phyloP scores from a whole-genome alignment of 2,329 filamentous ascomycete genomes.

The Alternaria panax region DNA sequence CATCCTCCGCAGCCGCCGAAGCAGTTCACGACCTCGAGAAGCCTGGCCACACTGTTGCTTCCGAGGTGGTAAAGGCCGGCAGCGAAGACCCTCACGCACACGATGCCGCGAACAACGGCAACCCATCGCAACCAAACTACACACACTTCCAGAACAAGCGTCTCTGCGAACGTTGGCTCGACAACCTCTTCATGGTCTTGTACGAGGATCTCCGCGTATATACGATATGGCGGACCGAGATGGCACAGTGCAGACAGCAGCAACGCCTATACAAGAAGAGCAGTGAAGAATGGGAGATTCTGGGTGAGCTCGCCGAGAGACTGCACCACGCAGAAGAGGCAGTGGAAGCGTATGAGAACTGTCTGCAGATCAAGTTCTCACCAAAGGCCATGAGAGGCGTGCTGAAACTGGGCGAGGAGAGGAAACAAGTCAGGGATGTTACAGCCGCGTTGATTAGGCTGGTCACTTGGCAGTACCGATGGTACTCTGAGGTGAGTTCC shows the following conservation, averaged over 20 bases:
- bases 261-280: slow-evolving; percentile 96
- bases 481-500: slow-evolving; percentile 84
- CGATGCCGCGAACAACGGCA: slow-evolving; percentile 58
- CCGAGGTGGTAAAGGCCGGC: slow-evolving; percentile 77
- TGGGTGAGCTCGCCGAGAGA: slow-evolving; percentile 89
- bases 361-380: slow-evolving; percentile 86
- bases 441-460: slow-evolving; percentile 87
- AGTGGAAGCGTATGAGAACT: slow-evolving; percentile 89
- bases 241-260: slow-evolving; percentile 93
- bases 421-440: slow-evolving; percentile 79
- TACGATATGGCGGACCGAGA: slow-evolving; percentile 98
- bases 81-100: slow-evolving; percentile 63
- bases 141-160: slow-evolving; percentile 97
- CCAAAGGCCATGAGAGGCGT: slow-evolving; percentile 91
- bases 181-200: slow-evolving; percentile 98
- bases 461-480: slow-evolving; percentile 97
- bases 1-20: slow-evolving; percentile 35
- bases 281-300: slow-evolving; percentile 96
- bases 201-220: slow-evolving; percentile 98
- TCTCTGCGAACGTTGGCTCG: slow-evolving; percentile 95
- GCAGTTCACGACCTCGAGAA: slow-evolving; percentile 67
- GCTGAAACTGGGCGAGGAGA: slow-evolving; percentile 77
- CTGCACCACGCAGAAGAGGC: slow-evolving; percentile 92
- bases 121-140: slow-evolving; percentile 68
- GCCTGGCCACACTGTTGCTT: slow-evolving; percentile 79